Conservation (phyloP, 2,329 filamentous ascomycete species). For the Kalaharituber pfeilii region DNA sequence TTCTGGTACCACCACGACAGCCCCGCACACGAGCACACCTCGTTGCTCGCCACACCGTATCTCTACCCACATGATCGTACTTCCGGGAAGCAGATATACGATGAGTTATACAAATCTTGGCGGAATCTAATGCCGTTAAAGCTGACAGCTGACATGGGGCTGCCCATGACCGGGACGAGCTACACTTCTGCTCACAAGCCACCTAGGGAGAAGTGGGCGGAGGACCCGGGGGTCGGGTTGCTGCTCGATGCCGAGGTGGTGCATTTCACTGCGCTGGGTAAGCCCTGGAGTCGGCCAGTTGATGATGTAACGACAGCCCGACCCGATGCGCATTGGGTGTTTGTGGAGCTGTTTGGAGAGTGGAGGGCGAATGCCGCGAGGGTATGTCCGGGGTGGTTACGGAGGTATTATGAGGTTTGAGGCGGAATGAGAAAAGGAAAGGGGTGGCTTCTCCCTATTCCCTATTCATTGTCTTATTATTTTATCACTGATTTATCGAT, state of each 20-base stretch:
- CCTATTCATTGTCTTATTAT: no score
- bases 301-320: background rate
- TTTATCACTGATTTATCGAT: no score
- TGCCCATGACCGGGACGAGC: background rate
- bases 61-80: no score
- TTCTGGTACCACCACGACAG: constrained; percentile 7
- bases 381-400: constrained; percentile 6
- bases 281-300: constrained; percentile 9
- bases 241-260: constrained; percentile 10
- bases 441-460: no score
- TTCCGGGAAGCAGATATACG: no score
- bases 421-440: no score
- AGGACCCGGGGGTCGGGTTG: constrained; percentile 7
- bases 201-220: background rate
- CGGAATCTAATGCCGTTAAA: background rate
- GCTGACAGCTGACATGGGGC: background rate
- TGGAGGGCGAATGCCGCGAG: constrained; percentile 8
- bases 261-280: constrained; percentile 15
- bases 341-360: constrained; percentile 8
- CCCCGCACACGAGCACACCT: background rate
- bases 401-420: no score
- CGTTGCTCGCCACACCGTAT: no score
- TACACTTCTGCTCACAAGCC: background rate
- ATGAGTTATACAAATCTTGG: background rate
- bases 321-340: constrained; percentile 8